A percentile compares a stretch with the other conserved stretches of the same genome.
Conservation (phyloP, 2,329 filamentous ascomycete species). For the Fusarium humuli region DNA sequence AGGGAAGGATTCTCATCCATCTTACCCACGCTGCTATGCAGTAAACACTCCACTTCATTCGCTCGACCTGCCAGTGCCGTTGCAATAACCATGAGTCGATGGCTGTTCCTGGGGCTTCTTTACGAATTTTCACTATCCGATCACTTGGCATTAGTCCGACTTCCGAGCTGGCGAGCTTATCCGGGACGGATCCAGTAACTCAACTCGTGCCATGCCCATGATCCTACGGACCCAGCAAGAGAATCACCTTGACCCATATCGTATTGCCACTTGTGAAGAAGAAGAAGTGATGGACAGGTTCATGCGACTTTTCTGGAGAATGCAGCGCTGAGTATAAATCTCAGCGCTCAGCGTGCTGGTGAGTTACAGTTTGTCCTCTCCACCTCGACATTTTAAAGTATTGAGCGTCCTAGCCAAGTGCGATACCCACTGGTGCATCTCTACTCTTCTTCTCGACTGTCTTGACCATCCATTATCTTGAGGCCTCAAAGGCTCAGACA, state of each 20-base stretch:
- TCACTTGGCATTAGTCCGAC: conserved; percentile 34
- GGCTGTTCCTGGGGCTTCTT: neutral
- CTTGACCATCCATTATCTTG: neutral
- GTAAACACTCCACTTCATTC: conserved; percentile 20
- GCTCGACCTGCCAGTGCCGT: neutral
- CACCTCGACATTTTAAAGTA: conserved; percentile 7
- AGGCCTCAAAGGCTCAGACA: neutral
- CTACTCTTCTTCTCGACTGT: neutral
- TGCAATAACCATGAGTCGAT: conserved; percentile 1
- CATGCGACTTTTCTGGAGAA: conserved; percentile 6
- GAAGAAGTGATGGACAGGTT: neutral
- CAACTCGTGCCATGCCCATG: neutral
- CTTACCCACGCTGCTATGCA: conserved; percentile 9
- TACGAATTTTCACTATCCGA: neutral
- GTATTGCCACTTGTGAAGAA: conserved; percentile 9
- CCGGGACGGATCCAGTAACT: neutral
- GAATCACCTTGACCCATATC: conserved; percentile 1
- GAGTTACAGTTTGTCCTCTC: neutral
- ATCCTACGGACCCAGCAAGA: conserved; percentile 10
- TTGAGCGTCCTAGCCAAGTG: conserved; percentile 3
- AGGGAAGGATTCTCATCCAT: conserved; percentile 13
- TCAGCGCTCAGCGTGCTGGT: neutral
- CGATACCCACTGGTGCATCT: neutral
- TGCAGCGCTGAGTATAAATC: conserved; percentile 29
- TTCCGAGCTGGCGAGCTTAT: conserved; percentile 17